A percentile compares a stretch with the other conserved stretches of the same genome.
Conservation (phyloP, 2,329 filamentous ascomycete species). For the Spiromastix sp. region DNA sequence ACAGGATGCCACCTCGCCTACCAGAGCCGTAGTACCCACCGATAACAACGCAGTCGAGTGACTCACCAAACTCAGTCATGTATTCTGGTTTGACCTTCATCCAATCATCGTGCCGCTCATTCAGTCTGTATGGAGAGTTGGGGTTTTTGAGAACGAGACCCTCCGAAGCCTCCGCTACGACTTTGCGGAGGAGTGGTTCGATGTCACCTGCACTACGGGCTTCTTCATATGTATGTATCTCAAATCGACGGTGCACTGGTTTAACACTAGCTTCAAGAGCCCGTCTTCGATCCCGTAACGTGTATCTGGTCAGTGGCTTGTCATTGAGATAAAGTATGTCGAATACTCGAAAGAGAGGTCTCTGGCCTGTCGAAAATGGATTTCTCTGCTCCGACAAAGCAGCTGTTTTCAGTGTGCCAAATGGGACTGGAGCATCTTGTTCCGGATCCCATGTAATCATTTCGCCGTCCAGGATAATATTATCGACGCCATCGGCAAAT, state of each 20-base stretch:
- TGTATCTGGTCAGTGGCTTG: constrained; percentile 67
- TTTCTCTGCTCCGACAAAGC: constrained; percentile 71
- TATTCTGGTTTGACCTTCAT: constrained; percentile 98
- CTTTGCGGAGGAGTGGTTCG: constrained; percentile 66
- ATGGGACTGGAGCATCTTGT: constrained; percentile 72
- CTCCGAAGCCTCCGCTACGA: constrained; percentile 79
- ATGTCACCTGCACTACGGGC: constrained; percentile 62
- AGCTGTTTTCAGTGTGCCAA: constrained; percentile 88
- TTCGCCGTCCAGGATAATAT: constrained; percentile 87
- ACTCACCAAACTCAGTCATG: constrained; percentile 92
- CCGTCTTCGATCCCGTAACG: constrained; percentile 65
- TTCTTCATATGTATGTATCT: constrained; percentile 64
- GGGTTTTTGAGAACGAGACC: constrained; percentile 93
- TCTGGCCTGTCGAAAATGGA: constrained; percentile 50
- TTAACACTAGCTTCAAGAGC: constrained; percentile 64
- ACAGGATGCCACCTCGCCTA: constrained; percentile 67
- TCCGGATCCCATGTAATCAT: constrained; percentile 98
- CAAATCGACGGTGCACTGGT: constrained; percentile 63
- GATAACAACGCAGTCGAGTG: constrained; percentile 77
- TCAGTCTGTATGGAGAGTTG: constrained; percentile 71
- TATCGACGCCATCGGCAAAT: constrained; percentile 67
- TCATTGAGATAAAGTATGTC: constrained; percentile 87
- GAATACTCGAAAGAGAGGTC: constrained; percentile 77
- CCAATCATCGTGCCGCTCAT: constrained; percentile 90
- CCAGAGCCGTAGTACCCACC: constrained; percentile 91